phyloP scores from a whole-genome alignment of 2,329 filamentous ascomycete genomes.

The Verticillium zaregamsianum region DNA sequence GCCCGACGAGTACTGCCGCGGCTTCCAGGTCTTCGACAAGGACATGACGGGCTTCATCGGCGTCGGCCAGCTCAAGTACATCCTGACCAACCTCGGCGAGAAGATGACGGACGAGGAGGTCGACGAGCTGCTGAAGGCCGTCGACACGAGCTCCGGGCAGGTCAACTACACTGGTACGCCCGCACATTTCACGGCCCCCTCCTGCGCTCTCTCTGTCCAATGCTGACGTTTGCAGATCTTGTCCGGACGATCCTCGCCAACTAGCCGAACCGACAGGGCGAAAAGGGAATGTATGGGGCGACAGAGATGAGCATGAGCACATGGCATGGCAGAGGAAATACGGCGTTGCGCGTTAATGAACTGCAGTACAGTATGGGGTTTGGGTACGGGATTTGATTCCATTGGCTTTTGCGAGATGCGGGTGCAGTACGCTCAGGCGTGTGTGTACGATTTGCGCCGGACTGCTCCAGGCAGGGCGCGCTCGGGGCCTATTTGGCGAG shows the following conservation, averaged over 20 bases:
- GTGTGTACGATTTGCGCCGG: neutral
- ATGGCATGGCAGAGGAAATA: neutral
- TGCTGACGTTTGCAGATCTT: conserved; percentile 53
- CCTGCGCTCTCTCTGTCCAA: neutral
- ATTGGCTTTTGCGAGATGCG: neutral
- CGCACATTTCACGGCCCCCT: neutral
- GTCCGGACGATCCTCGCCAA: conserved; percentile 85
- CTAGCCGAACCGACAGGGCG: conserved; percentile 39
- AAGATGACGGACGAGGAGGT: conserved; percentile 99
- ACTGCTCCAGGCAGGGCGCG: neutral
- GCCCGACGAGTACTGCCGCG: conserved; percentile 96
- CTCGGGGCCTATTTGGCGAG: neutral
- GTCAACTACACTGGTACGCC: conserved; percentile 90
- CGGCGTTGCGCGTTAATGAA: neutral
- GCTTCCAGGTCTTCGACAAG: conserved; percentile 99
- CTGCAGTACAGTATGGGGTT: neutral
- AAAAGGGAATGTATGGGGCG: neutral
- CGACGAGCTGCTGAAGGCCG: conserved; percentile 96
- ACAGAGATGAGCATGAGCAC: neutral
- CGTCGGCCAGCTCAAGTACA: conserved; percentile 95
- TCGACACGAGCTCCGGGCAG: conserved; percentile 92
- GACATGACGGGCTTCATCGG: conserved; percentile 98
- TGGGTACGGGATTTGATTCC: neutral
- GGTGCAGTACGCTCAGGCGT: neutral
- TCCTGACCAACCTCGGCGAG: conserved; percentile 95